These are phyloP conservation scores for Mucor plumbeus DNA, from an alignment of 371 early-diverging fungal genomes.

Conservation along the genomic window DNA sequence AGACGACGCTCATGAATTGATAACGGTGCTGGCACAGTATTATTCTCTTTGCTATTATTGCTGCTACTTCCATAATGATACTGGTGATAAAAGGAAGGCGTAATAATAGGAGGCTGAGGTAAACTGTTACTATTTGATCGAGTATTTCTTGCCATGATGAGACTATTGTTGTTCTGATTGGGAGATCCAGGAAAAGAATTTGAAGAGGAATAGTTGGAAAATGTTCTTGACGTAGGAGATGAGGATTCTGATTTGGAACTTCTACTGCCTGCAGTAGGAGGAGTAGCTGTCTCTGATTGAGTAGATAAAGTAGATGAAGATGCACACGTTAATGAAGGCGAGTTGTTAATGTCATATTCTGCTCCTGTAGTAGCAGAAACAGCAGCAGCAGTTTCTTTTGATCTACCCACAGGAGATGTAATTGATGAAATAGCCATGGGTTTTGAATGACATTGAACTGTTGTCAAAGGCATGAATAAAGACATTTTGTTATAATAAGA, in stretches of 20 bases:
- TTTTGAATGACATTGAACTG: constrained; percentile 24
- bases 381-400: not conserved
- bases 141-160: not conserved
- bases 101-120: not conserved
- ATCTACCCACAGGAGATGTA: constrained; percentile 27
- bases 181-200: constrained; percentile 12
- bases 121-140: not conserved
- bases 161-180: not conserved
- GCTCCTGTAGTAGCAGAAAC: not conserved
- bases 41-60: not conserved
- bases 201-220: constrained; percentile 15
- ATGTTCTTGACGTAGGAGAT: constrained; percentile 12
- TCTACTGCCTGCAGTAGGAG: constrained; percentile 4
- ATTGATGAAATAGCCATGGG: constrained; percentile 54
- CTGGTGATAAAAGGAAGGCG: not conserved
- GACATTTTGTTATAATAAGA: constrained; percentile 11
- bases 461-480: constrained; percentile 12
- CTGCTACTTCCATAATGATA: not conserved
- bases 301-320: constrained; percentile 20
- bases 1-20: constrained; percentile 62
- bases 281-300: constrained; percentile 6
- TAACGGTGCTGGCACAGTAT: constrained; percentile 27
- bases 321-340: constrained; percentile 1
- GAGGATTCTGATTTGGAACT: constrained; percentile 8
- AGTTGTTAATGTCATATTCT: not conserved